Evolutionary conservation across 306 rosid species (phyloP), one percentile per base, ranked within the genome.

Genomic region (Coriaria nepalensis): DNA sequence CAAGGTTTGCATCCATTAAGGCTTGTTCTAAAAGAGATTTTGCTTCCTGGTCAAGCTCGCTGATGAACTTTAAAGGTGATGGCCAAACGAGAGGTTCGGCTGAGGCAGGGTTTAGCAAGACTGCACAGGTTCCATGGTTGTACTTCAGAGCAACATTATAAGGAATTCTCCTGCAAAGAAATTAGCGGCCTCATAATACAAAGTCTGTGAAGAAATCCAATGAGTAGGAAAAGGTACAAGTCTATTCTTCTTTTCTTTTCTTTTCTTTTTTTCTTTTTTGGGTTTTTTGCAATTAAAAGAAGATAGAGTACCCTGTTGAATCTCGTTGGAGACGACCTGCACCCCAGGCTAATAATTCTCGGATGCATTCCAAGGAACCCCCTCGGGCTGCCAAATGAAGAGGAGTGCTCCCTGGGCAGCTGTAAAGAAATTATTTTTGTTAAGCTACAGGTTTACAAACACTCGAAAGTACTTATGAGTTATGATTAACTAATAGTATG

Each of bases 51-150:
- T 85, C 73, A 49, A 90, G 98, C 69, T 85, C 98, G 44, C 80
- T 73, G 55, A 90, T 85, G 52, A 82, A 74, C 75, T 85, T 90
- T 76, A 90, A 77, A n/a, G 95, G 81, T 35, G 95, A 73, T 10
- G 95, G 98, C 98, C 98, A 90, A 41, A 90, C 98, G 40, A 90
- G 87, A 67, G 98, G 95, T 70, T 90, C 95, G 5, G 93, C 86
- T 44, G 98, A 75, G 11, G 87, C 49, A 54, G 94, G 95, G 68
- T 85, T 90, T 45, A 90, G 67, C 79, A 90, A 66, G 33, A 94
- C 95, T 35, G 98, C 95, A 71, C 95, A 85, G 47, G 79, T 61
- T 44, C 81, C 81, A 8, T 82, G 86, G 45, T 55, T 75, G 67
- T 77, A 74, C 62, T 79, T 90, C 73, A 85, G 15, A 64, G 98